These are phyloP conservation scores for Volutella citrinella DNA, from an alignment of 2,329 filamentous ascomycete genomes.

Conservation along the genomic window DNA sequence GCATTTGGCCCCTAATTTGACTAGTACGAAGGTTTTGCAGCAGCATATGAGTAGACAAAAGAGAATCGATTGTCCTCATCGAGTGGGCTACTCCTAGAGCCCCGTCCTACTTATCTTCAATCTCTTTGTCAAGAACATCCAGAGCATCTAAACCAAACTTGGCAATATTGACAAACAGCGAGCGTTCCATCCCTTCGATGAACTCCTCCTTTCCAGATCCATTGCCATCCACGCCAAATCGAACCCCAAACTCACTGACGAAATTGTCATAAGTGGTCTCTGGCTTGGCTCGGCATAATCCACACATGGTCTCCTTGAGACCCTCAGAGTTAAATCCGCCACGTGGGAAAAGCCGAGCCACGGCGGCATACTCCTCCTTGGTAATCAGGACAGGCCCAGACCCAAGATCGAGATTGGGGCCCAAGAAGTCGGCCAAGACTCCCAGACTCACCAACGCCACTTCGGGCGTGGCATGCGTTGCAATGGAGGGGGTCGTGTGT, in stretches of 20 bases:
- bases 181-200: background rate
- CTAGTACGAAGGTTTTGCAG: too few relatives aligned
- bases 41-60: too few relatives aligned
- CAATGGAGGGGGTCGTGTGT: slow-evolving; percentile 11
- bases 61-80: too few relatives aligned
- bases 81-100: too few relatives aligned
- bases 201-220: background rate
- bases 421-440: slow-evolving; percentile 9
- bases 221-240: background rate
- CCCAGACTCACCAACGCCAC: slow-evolving; percentile 6
- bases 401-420: slow-evolving; percentile 6
- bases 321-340: slow-evolving; percentile 6
- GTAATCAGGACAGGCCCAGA: slow-evolving; percentile 5
- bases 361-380: slow-evolving; percentile 5
- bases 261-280: slow-evolving; percentile 9
- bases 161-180: background rate
- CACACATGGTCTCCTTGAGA: slow-evolving; percentile 5
- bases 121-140: too few relatives aligned
- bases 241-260: background rate
- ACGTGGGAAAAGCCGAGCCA: slow-evolving; percentile 7
- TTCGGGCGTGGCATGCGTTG: slow-evolving; percentile 6
- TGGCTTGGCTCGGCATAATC: slow-evolving; percentile 9
- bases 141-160: background rate
- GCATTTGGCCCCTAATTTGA: too few relatives aligned
- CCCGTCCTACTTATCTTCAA: too few relatives aligned